Evolutionary conservation across 2,329 filamentous ascomycete genomes (phyloP), one percentile per base, ranked within the genome.

Genomic region (Venturia pyrina): DNA sequence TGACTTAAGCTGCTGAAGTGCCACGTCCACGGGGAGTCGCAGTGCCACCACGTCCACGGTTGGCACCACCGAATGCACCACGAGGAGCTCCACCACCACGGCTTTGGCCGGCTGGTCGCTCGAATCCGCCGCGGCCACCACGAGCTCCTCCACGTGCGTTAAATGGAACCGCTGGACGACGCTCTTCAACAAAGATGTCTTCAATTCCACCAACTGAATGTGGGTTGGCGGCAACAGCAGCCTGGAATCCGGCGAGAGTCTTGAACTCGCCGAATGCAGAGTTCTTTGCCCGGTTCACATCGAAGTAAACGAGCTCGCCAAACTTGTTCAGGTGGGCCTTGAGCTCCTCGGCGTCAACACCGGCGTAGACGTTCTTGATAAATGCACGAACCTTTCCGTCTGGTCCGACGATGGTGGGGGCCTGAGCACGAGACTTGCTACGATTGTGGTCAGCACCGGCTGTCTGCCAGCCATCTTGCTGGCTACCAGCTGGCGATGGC

Each of bases 191-290:
- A 68, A 86, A 83, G 71, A 99, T 89, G 72, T 86, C 87, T 77
- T 96, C 89, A 70, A n/a, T 44, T 2, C 87, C 89, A 71, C 89
- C 90, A 69, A 99, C 85, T 57, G 85, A 84, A 79, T 96, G 91
- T 44, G 93, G 93, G 80, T 96, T 98, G 71, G 88, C 89, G 68
- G 85, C 85, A 46, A 91, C 83, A 56, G 95, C 95, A 68, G 90
- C 89, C 76, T 91, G 85, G 79, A 96, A 97, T 60, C 87, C 91
- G 65, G 92, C 87, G 28, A 86, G 75, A 60, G 88, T 89, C 74
- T 87, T 89, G 78, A 95, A 99, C 77, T 99, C 95, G 67, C 97
- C 91, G 74, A 98, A 98, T 34, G 95, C 95, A 74, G 92, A 97
- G 83, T 95, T 97, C 89, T 96, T 97, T 72, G 78, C 78, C 69